phyloP scores from a whole-genome alignment of 306 rosid species.

The Heteromeles arbutifolia region DNA sequence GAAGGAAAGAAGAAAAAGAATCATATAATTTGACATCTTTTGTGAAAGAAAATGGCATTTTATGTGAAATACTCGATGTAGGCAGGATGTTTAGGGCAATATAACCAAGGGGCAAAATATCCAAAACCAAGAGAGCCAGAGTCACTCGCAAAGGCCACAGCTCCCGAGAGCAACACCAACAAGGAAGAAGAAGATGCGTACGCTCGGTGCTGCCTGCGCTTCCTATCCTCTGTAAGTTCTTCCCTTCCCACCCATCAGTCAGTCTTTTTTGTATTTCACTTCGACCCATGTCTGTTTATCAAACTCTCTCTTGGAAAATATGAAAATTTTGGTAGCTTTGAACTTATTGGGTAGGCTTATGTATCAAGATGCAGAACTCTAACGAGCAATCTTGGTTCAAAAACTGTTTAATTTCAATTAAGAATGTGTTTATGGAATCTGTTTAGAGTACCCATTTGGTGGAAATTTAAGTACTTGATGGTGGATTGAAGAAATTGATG shows the following conservation, averaged over 20 bases:
- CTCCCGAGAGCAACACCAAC: background rate
- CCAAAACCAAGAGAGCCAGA: background rate
- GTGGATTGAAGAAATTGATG: background rate
- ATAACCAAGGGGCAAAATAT: background rate
- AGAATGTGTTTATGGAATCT: background rate
- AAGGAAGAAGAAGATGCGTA: background rate
- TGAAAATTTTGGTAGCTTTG: background rate
- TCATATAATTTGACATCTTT: background rate
- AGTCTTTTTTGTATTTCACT: background rate
- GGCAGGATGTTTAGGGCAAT: background rate
- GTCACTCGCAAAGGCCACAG: background rate
- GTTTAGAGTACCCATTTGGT: background rate
- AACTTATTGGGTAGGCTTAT: background rate
- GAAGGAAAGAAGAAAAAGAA: background rate
- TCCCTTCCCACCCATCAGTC: background rate
- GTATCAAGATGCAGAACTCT: background rate
- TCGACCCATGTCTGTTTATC: background rate
- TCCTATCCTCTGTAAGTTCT: slow-evolving; percentile 12
- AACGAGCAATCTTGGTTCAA: background rate
- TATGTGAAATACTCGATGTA: background rate
- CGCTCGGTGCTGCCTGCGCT: background rate
- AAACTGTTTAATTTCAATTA: background rate
- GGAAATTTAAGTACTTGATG: background rate
- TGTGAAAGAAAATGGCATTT: background rate
- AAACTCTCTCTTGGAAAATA: background rate